Percentiles rank a stretch among this genome's conserved stretches.
Conservation (phyloP, 768 basidiomycete genomes). For the Boletales sp. region DNA sequence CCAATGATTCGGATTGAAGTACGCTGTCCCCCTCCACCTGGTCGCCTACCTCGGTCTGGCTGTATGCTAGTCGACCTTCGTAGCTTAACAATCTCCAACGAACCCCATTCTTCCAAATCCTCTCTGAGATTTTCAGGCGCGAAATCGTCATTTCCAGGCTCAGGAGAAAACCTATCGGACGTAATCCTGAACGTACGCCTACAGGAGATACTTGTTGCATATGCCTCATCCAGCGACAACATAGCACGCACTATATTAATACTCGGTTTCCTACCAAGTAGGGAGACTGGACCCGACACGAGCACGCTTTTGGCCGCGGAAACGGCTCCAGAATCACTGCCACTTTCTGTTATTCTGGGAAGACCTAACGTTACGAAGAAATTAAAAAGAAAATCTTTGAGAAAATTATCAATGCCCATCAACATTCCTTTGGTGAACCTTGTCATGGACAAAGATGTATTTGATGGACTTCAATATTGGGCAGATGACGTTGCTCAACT, state of each 20-base stretch:
- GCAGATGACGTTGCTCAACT: constrained; percentile 83
- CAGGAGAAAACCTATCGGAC: constrained; percentile 4
- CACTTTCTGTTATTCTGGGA: constrained; percentile 21
- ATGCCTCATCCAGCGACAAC: constrained; percentile 36
- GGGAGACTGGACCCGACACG: constrained; percentile 11
- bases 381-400: background rate
- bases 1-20: constrained; percentile 64
- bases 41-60: constrained; percentile 56
- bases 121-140: constrained; percentile 30
- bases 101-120: constrained; percentile 16
- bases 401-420: constrained; percentile 19
- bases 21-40: constrained; percentile 59
- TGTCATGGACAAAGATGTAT: constrained; percentile 54
- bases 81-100: constrained; percentile 40
- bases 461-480: constrained; percentile 84
- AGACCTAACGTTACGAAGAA: constrained; percentile 6
- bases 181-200: constrained; percentile 40
- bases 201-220: constrained; percentile 47
- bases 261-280: constrained; percentile 40
- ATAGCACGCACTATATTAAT: constrained; percentile 48
- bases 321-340: constrained; percentile 6
- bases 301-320: constrained; percentile 27
- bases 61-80: constrained; percentile 63
- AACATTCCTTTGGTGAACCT: constrained; percentile 63
- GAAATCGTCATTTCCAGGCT: background rate